A percentile compares a stretch with the other conserved stretches of the same genome.
Conservation (phyloP, 2,329 filamentous ascomycete genomes). For the Epichloe festucae region DNA sequence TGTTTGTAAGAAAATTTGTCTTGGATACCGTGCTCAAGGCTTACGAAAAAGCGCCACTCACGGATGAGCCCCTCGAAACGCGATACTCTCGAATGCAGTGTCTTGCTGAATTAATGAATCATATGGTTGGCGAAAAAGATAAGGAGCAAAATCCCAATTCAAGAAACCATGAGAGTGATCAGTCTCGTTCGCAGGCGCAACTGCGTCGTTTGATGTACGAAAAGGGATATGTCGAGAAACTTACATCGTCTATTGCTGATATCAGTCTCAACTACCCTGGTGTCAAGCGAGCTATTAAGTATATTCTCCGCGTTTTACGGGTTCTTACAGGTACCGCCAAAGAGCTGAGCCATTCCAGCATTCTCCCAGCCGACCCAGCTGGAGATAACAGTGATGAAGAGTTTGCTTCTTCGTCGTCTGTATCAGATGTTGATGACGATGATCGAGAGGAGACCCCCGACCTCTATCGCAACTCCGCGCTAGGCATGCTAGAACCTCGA, state of each 20-base stretch:
- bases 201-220: constrained; percentile 95
- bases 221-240: constrained; percentile 80
- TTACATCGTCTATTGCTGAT: constrained; percentile 87
- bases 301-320: constrained; percentile 82
- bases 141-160: constrained; percentile 37
- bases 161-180: constrained; percentile 25
- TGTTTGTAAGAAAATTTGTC: constrained; percentile 90
- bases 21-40: constrained; percentile 85
- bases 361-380: constrained; percentile 53
- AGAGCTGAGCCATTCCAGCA: constrained; percentile 67
- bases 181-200: constrained; percentile 58
- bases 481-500: constrained; percentile 84
- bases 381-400: constrained; percentile 70
- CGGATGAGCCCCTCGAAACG: constrained; percentile 66
- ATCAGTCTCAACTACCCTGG: constrained; percentile 90
- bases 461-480: constrained; percentile 87
- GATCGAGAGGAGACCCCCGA: constrained; percentile 96
- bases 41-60: constrained; percentile 75
- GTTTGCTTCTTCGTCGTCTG: constrained; percentile 72
- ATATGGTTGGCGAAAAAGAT: constrained; percentile 75
- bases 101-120: constrained; percentile 81
- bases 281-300: constrained; percentile 89
- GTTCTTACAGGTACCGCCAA: constrained; percentile 79
- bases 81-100: constrained; percentile 82
- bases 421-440: constrained; percentile 68